These are phyloP conservation scores for Cercospora canescens DNA, from an alignment of 2,329 filamentous ascomycete genomes.

Conservation along the genomic window DNA sequence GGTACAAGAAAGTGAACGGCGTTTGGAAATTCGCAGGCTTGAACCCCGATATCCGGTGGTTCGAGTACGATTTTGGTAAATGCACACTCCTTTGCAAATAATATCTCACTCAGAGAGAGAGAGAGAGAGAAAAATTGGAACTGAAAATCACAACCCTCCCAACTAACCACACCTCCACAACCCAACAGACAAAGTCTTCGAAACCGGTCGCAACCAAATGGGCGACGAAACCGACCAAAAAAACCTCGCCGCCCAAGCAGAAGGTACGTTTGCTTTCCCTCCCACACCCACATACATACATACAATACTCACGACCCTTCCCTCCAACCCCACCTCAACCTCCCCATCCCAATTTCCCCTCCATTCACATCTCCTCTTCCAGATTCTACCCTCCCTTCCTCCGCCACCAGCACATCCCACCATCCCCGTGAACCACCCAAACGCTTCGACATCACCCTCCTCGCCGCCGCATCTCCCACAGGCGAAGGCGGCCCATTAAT, in stretches of 20 bases:
- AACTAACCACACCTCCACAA: too few relatives aligned
- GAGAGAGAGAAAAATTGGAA: too few relatives aligned
- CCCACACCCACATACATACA: background rate
- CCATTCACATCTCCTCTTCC: background rate
- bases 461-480: background rate
- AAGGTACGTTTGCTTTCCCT: slow-evolving; percentile 7
- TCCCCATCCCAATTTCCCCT: background rate
- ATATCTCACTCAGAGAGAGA: too few relatives aligned
- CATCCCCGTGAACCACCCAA: background rate
- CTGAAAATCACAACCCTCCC: too few relatives aligned
- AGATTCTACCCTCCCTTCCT: background rate
- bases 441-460: slow-evolving; percentile 12
- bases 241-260: slow-evolving; percentile 13
- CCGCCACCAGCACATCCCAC: background rate
- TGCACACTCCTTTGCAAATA: too few relatives aligned
- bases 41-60: slow-evolving; percentile 56
- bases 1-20: slow-evolving; percentile 59
- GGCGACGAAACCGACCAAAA: slow-evolving; percentile 34
- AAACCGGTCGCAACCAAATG: slow-evolving; percentile 47
- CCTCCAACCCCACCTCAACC: background rate
- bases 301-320: background rate
- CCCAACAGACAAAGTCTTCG: slow-evolving; percentile 52
- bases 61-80: slow-evolving; percentile 53
- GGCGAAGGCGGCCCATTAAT: slow-evolving; percentile 20
- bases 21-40: slow-evolving; percentile 61